Evolutionary conservation across 2,329 filamentous ascomycete genomes (phyloP), one percentile per base, ranked within the genome.

Genomic region (Alternaria viburni): DNA sequence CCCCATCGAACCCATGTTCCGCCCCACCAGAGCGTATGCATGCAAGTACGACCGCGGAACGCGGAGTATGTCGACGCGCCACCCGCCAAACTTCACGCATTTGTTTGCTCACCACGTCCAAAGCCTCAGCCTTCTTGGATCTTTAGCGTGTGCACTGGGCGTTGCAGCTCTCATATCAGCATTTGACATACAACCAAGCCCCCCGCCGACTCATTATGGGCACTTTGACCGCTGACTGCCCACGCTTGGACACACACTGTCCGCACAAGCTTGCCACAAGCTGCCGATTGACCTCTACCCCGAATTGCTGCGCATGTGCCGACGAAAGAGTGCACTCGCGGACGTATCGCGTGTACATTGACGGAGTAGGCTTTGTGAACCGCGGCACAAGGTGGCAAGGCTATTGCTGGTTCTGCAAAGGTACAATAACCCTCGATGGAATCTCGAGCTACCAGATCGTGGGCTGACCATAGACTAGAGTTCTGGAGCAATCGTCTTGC

Each of bases 351-450:
- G 81, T 82, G 0, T 85, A 85, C 67, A 80, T 85, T 43, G 84
- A 85, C 58, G 84, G 84, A 19, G 76, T 85, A n/a, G 84, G 84
- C 10, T 83, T 83, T 46, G 83, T 85, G 6, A 77, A 81, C 36
- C 75, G 83, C 23, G 84, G 83, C 3, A 83, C 80, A 6, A 68
- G 84, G 43, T 85, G 83, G 83, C 81, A 85, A 67, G 74, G 81
- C 59, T 86, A 86, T 62, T 86, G 84, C 66, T 85, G 83, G 83
- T 84, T 81, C 66, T 86, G 84, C 65, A 83, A 83, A 73, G 79
- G 80, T 79, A 23, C 10, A 19, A 17, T 8, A 11, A 8, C 2
- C n/a, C 17, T 3, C 25, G 30, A 5, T 10, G 4, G 2, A 4
- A 28, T 2, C 19, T 11, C 12, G n/a, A n/a, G 5, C 9, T 19